phyloP scores from a whole-genome alignment of 2,329 filamentous ascomycete genomes.

The Botrytis porri region DNA sequence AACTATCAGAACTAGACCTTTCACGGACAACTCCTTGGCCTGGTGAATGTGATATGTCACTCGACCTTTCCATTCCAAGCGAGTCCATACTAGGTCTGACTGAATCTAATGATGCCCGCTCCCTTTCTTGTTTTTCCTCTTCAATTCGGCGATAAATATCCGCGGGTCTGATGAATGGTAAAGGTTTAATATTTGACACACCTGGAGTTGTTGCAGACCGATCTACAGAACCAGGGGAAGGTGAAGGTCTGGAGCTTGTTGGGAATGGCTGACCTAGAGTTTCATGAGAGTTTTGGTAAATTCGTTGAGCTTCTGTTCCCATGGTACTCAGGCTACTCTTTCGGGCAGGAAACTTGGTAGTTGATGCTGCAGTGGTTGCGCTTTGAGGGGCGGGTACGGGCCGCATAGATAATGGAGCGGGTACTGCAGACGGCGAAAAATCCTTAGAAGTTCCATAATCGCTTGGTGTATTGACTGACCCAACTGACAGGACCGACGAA shows the following conservation, averaged over 20 bases:
- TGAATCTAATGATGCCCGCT: slow-evolving; percentile 57
- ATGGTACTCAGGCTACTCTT: slow-evolving; percentile 58
- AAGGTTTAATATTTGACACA: slow-evolving; percentile 49
- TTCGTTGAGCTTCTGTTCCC: slow-evolving; percentile 32
- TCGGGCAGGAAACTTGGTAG: slow-evolving; percentile 53
- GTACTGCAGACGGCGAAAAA: slow-evolving; percentile 52
- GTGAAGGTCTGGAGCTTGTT: slow-evolving; percentile 35
- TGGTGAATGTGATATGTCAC: slow-evolving; percentile 33
- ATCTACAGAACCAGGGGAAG: slow-evolving; percentile 41
- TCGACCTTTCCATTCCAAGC: slow-evolving; percentile 36
- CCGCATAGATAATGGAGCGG: slow-evolving; percentile 47
- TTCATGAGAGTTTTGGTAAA: slow-evolving; percentile 24
- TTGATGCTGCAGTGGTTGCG: slow-evolving; percentile 35
- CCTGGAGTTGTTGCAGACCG: slow-evolving; percentile 39
- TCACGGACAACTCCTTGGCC: slow-evolving; percentile 28
- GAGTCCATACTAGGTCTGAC: slow-evolving; percentile 56
- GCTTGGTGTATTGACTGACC: slow-evolving; percentile 31
- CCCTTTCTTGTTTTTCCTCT: slow-evolving; percentile 62
- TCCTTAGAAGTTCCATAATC: slow-evolving; percentile 45
- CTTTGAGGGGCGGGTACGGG: slow-evolving; percentile 40
- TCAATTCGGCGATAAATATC: slow-evolving; percentile 74
- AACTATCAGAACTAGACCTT: slow-evolving; percentile 30
- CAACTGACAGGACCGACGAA: slow-evolving; percentile 26
- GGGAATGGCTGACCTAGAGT: slow-evolving; percentile 36
- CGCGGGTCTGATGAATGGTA: slow-evolving; percentile 67